Conservation (phyloP, 2,329 filamentous ascomycete species). For the Dothideomycetes sp. region DNA sequence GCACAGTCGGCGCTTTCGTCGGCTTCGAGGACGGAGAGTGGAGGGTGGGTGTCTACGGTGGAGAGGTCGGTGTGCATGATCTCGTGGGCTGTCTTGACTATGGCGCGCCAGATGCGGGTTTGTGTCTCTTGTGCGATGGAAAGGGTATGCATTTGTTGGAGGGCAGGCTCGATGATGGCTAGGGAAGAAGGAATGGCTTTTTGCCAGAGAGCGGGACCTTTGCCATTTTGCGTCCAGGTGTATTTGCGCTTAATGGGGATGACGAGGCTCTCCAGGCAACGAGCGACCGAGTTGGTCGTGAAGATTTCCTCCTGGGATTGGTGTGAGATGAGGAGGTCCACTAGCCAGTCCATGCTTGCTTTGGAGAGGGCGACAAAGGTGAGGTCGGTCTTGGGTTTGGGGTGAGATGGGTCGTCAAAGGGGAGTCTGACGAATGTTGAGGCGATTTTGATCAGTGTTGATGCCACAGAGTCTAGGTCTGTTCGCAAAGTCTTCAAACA, state of each 20-base stretch:
- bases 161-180: slow-evolving; percentile 38
- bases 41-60: slow-evolving; percentile 36
- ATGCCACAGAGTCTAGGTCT: slow-evolving; percentile 52
- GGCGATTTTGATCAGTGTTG: slow-evolving; percentile 57
- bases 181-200: slow-evolving; percentile 64
- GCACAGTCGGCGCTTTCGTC: slow-evolving; percentile 77
- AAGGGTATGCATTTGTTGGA: slow-evolving; percentile 1
- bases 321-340: slow-evolving; percentile 49
- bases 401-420: slow-evolving; percentile 34
- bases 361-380: slow-evolving; percentile 89
- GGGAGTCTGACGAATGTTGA: slow-evolving; percentile 63
- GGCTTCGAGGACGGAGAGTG: slow-evolving; percentile 35
- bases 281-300: slow-evolving; percentile 52
- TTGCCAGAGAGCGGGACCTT: slow-evolving; percentile 64
- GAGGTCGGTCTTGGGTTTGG: slow-evolving; percentile 38
- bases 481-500: slow-evolving; percentile 57
- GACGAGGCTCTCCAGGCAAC: slow-evolving; percentile 55
- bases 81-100: slow-evolving; percentile 56
- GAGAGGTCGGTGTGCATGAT: slow-evolving; percentile 55
- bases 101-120: slow-evolving; percentile 20
- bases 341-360: slow-evolving; percentile 60
- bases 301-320: slow-evolving; percentile 58
- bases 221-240: slow-evolving; percentile 59
- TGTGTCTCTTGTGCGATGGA: slow-evolving; percentile 14
- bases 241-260: slow-evolving; percentile 73